Evolutionary conservation across 371 early-diverging fungal species (phyloP).

Genomic region (Mortierella polycephala): DNA sequence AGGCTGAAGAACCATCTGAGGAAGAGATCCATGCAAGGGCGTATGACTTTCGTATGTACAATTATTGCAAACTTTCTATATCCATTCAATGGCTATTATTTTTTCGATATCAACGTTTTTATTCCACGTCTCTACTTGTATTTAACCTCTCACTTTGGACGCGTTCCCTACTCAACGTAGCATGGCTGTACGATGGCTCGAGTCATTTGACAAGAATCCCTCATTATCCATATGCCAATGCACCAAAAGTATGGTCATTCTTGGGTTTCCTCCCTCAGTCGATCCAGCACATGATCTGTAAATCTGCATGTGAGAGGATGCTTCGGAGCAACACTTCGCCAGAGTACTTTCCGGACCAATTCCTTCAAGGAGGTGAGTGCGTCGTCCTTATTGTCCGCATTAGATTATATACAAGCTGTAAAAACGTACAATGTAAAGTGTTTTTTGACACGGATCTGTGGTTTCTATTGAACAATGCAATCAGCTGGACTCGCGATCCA

Average conservation of each 20-base stretch:
- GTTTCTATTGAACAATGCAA: not conserved
- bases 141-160: not conserved
- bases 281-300: conserved; percentile 60
- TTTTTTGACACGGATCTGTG: not conserved
- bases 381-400: not conserved
- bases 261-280: conserved; percentile 58
- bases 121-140: not conserved
- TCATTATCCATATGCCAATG: conserved; percentile 62
- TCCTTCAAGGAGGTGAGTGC: conserved; percentile 66
- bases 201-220: conserved; percentile 59
- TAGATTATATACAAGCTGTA: not conserved
- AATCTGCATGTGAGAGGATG: conserved; percentile 61
- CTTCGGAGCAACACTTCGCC: conserved; percentile 63
- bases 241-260: conserved; percentile 57
- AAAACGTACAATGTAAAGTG: too few relatives aligned
- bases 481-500: conserved; percentile 63
- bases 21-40: conserved; percentile 40
- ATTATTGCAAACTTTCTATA: too few relatives aligned
- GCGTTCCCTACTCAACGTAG: conserved; percentile 29
- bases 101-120: too few relatives aligned
- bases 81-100: too few relatives aligned
- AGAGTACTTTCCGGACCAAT: conserved; percentile 69
- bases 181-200: conserved; percentile 60
- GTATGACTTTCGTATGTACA: conserved; percentile 47
- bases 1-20: conserved; percentile 14